These are phyloP conservation scores for Rhazya stricta DNA, from an alignment of 257 asterid genomes.

Conservation along the genomic window DNA sequence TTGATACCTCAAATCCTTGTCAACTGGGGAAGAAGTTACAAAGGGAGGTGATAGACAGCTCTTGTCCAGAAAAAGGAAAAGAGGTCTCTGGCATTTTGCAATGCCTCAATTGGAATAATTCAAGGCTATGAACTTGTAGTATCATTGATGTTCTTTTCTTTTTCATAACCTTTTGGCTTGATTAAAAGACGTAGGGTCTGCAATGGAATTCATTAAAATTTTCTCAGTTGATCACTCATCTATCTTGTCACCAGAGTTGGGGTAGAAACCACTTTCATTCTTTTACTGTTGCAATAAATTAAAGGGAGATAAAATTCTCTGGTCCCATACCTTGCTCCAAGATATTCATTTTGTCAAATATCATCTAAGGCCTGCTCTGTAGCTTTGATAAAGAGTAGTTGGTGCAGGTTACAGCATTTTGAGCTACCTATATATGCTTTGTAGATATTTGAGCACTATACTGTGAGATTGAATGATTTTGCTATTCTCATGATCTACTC, in stretches of 20 bases:
- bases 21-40: neutral
- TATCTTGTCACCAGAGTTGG: neutral
- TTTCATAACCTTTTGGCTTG: too few species aligned
- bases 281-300: neutral
- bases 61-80: neutral
- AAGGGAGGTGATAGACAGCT: neutral
- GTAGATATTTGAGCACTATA: neutral
- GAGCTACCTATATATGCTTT: neutral
- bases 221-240: neutral
- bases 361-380: neutral
- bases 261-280: neutral
- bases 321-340: neutral
- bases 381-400: neutral
- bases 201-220: neutral
- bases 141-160: neutral
- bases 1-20: neutral
- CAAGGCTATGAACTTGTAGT: neutral
- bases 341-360: neutral
- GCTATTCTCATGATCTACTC: neutral
- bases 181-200: neutral
- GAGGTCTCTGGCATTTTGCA: neutral
- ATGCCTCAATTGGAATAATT: neutral
- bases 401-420: neutral
- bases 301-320: neutral
- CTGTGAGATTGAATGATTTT: neutral